These are phyloP conservation scores for Fraxinus nigra DNA, from an alignment of 305 asterid species.

Conservation along the genomic window DNA sequence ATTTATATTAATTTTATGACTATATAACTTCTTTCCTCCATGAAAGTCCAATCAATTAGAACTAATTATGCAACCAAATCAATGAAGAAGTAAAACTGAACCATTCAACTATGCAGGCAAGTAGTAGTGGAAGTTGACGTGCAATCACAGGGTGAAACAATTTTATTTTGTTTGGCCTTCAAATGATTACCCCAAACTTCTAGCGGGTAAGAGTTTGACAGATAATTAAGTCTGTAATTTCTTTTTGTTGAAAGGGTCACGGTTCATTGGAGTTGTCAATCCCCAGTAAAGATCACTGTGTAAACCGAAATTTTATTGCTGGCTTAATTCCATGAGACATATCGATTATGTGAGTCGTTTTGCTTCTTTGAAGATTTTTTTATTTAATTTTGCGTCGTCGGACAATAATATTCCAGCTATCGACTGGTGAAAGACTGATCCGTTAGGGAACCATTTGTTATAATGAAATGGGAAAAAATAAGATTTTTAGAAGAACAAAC, in stretches of 20 bases:
- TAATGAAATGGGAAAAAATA: neutral
- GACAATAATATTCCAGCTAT: neutral
- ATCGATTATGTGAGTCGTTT: neutral
- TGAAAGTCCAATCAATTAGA: neutral
- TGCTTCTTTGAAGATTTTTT: neutral
- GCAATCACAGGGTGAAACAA: neutral
- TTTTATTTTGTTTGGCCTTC: neutral
- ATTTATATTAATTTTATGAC: neutral
- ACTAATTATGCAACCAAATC: neutral
- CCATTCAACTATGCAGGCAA: neutral
- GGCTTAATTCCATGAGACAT: neutral
- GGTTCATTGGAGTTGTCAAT: neutral
- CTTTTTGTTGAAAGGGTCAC: neutral
- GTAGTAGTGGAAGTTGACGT: neutral
- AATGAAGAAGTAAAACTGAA: neutral
- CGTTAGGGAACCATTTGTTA: neutral
- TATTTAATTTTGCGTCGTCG: neutral
- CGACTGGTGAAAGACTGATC: neutral
- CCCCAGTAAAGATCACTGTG: neutral
- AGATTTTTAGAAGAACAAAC: neutral
- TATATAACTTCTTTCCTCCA: neutral
- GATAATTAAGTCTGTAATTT: neutral
- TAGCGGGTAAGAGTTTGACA: neutral
- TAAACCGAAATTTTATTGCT: neutral
- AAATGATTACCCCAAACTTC: neutral